Base-by-base conservation (phyloP, 2,329 filamentous ascomycete species). In the Xylariales sp. region DNA sequence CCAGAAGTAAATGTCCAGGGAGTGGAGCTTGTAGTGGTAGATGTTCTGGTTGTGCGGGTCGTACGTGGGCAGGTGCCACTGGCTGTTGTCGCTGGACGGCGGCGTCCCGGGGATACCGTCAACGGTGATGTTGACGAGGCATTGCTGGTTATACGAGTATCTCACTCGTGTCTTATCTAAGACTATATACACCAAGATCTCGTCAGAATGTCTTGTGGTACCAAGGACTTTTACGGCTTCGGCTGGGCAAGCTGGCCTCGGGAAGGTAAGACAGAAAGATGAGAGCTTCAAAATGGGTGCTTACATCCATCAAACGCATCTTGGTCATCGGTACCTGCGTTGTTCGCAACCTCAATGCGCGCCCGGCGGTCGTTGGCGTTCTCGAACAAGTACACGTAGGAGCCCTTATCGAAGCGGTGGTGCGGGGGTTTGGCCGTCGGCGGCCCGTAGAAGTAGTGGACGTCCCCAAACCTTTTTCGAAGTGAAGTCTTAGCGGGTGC, bases 381-480 rank as follows among this genome's bases (percentile, higher is more conserved):
- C 59, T 89, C 83, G 57, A 88, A 89, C 5, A 90, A 67, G 55
- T 90, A 90, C 40, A 90, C 75, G 57, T 90, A 90, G 6, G 84
- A 89, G 32, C 81, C 76, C 58, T 85, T 85, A 60, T 88, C 82
- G 59, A 91, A 90, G 36, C 85, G 80, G 60, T 90, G 83, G 59
- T 90, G 86, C n/a, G 73, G 78, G 20, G 85, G 85, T 40, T 74
- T 79, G 40, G 73, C 69, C 5, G 72, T 70, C 3, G 82, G 80
- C n/a, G 80, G 73, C 18, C 76, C 74, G 62, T 89, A 88, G 61
- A 81, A 88, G 61, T 89, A 90, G 59, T 90, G 86, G 38, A 89
- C 58, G 54, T 91, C 86, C 45, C 77, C 83, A 53, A 87, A 89
- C 52, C 85, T n/a, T n/a, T n/a, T n/a, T n/a, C n/a, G n/a, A n/a